Percentiles rank a stretch among this genome's conserved stretches.
phyloP scores from a whole-genome alignment of 257 asterid species.

The Solanum tarapatanum region DNA sequence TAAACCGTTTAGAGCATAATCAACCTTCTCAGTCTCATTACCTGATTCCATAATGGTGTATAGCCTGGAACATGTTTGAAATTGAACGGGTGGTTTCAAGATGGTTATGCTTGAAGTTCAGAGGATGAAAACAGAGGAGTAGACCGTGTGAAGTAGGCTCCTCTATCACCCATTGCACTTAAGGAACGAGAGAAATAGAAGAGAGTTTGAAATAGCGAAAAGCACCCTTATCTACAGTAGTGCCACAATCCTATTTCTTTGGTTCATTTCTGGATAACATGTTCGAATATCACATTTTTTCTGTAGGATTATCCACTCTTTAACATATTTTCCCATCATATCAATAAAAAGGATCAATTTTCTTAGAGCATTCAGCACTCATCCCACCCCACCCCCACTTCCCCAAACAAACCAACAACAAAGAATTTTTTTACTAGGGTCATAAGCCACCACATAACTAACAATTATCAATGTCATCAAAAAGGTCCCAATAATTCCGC shows the following conservation, averaged over 20 bases:
- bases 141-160: not conserved
- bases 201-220: not conserved
- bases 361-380: not conserved
- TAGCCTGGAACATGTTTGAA: not conserved
- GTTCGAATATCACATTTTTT: not conserved
- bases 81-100: not conserved
- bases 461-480: not conserved
- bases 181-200: not conserved
- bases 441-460: not conserved
- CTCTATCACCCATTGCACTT: not conserved
- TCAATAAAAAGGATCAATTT: not conserved
- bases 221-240: not conserved
- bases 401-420: not conserved
- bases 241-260: not conserved
- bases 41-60: not conserved
- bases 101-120: not conserved
- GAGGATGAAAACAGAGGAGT: not conserved
- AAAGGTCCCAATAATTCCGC: not conserved
- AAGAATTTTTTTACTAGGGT: not conserved
- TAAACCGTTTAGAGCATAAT: not conserved
- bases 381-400: not conserved
- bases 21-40: not conserved
- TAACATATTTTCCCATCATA: not conserved
- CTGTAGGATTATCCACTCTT: not conserved
- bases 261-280: not conserved